A percentile compares a stretch with the other conserved stretches of the same genome.
phyloP scores from a whole-genome alignment of 495 filamentous ascomycete species.

The Polyplosphaeria fusca region DNA sequence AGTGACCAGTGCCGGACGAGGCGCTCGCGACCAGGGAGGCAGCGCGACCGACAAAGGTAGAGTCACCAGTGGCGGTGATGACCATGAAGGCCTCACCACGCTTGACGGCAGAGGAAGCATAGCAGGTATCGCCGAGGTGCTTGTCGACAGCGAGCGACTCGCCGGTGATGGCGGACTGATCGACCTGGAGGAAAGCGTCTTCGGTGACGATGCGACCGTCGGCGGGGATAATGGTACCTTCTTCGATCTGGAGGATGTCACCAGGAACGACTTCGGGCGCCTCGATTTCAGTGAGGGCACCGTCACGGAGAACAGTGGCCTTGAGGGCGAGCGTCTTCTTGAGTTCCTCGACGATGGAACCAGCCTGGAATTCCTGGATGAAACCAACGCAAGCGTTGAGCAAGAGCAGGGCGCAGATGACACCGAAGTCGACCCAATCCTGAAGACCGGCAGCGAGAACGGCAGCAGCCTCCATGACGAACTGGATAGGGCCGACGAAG shows the following conservation, averaged over 20 bases:
- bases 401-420: constrained; percentile 67
- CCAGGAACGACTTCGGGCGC: constrained; percentile 80
- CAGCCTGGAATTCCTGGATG: constrained; percentile 84
- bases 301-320: constrained; percentile 78
- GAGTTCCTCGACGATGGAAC: constrained; percentile 85
- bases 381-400: constrained; percentile 87
- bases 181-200: constrained; percentile 78
- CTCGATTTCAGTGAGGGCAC: constrained; percentile 66
- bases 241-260: constrained; percentile 84
- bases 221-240: constrained; percentile 87
- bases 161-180: constrained; percentile 88
- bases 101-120: constrained; percentile 83
- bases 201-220: constrained; percentile 81
- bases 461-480: constrained; percentile 85
- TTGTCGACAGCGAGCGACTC: constrained; percentile 92
- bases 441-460: constrained; percentile 74
- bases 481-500: constrained; percentile 89
- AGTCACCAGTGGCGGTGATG: constrained; percentile 77
- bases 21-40: constrained; percentile 79
- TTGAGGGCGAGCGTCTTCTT: constrained; percentile 87
- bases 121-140: constrained; percentile 72
- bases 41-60: constrained; percentile 84
- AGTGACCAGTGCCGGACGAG: constrained; percentile 70
- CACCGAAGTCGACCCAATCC: constrained; percentile 80
- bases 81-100: constrained; percentile 81